Base-by-base conservation (phyloP, 148 eudicot genomes). In the Polygonum aviculare region DNA sequence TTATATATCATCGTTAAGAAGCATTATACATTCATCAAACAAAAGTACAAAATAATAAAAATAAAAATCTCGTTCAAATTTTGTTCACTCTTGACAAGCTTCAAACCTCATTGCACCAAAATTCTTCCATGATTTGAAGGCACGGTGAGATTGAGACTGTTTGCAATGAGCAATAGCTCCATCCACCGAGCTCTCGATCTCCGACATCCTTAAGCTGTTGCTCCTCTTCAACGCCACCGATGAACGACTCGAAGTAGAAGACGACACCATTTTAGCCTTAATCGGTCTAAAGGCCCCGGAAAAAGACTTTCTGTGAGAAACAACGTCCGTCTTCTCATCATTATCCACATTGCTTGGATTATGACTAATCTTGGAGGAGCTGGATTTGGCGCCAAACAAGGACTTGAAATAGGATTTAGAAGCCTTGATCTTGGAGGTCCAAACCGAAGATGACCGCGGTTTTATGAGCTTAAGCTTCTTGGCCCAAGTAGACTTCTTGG, bases 151-250 rank as follows among this genome's bases (percentile, higher is more conserved):
- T 5, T 81, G 85, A 39, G 90, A 87, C 78, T 74, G 84, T 38
- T 85, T 88, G 78, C 90, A 88, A 49, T 88, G 87, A 16, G 90
- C 90, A 85, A 88, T 88, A 2, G 90, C 90, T 7, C 88, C 79
- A 74, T 88, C 88, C 75, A 88, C 84, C 31, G 85, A 81, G 73
- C 70, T 83, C 78, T 85, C 90, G 72, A 80, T 35, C 50, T 85
- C 88, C 44, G 76, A 77, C 78, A 49, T 74, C 41, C 55, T 38
- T 15, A 57, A 57, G n/a, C 85, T 78, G 51, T 67, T 67, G 57
- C 86, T 80, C 60, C 82, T 87, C 76, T 76, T 78, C 41, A 79
- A 51, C 44, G 54, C 72, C 12, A 0, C 19, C 19, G 73, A 69
- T 35, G 73, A 69, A 31, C 1, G 3, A 2, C 15, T 11, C 4